These are phyloP conservation scores for Silybum marianum DNA, from an alignment of 129 eudicot species.

Conservation along the genomic window DNA sequence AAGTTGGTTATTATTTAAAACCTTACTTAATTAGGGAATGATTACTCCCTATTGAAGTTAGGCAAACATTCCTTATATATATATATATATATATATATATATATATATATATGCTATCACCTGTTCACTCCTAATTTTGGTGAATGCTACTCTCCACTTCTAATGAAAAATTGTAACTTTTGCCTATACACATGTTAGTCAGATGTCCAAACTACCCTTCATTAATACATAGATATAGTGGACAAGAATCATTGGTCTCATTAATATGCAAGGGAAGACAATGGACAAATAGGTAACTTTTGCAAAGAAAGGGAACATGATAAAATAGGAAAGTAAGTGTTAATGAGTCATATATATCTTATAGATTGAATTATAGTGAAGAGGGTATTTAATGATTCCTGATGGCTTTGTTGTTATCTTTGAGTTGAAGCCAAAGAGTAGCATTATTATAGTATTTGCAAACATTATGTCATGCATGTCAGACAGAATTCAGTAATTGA, in stretches of 20 bases:
- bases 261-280: conserved; percentile 3
- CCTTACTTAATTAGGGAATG: conserved; percentile 30
- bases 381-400: conserved; percentile 35
- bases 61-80: conserved; percentile 24
- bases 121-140: no score
- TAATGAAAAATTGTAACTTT: not conserved
- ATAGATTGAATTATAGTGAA: conserved; percentile 23
- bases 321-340: not conserved
- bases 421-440: conserved; percentile 52
- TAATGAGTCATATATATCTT: conserved; percentile 24
- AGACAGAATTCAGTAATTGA: conserved; percentile 33
- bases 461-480: conserved; percentile 45
- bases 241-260: not conserved
- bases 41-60: conserved; percentile 32
- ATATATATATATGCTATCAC: not conserved
- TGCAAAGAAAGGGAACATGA: not conserved
- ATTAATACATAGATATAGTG: not conserved
- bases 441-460: conserved; percentile 36
- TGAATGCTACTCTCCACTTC: not conserved
- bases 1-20: not conserved
- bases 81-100: no score
- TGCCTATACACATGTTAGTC: not conserved
- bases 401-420: conserved; percentile 38
- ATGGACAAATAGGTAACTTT: not conserved
- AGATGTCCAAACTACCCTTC: not conserved